A percentile compares a stretch with the other conserved stretches of the same genome.
Evolutionary conservation across 768 basidiomycete genomes (phyloP).

Genomic region (Tylopilus cervinicoccineus): DNA sequence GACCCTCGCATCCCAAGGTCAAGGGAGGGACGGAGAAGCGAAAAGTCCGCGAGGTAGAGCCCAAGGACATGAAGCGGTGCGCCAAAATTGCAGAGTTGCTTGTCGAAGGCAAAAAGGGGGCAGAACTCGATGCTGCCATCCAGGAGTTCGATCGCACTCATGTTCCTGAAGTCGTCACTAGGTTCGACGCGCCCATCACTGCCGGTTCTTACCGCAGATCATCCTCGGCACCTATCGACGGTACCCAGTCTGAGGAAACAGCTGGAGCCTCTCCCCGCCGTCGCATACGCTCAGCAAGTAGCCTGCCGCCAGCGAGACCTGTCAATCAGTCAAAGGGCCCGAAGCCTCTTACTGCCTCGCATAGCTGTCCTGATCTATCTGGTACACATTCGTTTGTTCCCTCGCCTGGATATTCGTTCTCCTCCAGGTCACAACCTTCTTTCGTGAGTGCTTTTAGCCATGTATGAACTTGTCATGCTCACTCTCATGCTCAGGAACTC

Average conservation of each 20-base stretch:
- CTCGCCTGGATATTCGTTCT: constrained; percentile 24
- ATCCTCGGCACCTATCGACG: constrained; percentile 54
- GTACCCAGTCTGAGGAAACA: constrained; percentile 33
- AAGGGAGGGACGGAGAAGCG: constrained; percentile 32
- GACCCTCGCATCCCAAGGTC: constrained; percentile 47
- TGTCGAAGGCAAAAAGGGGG: constrained; percentile 62
- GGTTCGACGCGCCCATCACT: constrained; percentile 72
- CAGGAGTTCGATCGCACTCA: constrained; percentile 53
- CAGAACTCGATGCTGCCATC: constrained; percentile 57
- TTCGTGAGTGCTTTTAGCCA: constrained; percentile 41
- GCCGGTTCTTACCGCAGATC: constrained; percentile 67
- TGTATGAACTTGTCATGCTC: not conserved
- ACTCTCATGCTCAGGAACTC: constrained; percentile 20
- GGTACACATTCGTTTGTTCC: constrained; percentile 33
- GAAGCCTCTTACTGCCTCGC: constrained; percentile 10
- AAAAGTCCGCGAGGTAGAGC: constrained; percentile 36
- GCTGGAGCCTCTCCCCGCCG: constrained; percentile 20
- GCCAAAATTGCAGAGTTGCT: constrained; percentile 67
- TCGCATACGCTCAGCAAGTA: constrained; percentile 23
- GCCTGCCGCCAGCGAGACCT: constrained; percentile 16
- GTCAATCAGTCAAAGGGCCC: constrained; percentile 2
- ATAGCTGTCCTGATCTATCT: constrained; percentile 30
- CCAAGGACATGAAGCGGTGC: constrained; percentile 56
- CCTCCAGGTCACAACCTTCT: constrained; percentile 41
- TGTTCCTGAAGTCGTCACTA: constrained; percentile 59